Evolutionary conservation across 768 basidiomycete genomes (phyloP), one percentile per base, ranked within the genome.

Genomic region (Dioszegia crocea): DNA sequence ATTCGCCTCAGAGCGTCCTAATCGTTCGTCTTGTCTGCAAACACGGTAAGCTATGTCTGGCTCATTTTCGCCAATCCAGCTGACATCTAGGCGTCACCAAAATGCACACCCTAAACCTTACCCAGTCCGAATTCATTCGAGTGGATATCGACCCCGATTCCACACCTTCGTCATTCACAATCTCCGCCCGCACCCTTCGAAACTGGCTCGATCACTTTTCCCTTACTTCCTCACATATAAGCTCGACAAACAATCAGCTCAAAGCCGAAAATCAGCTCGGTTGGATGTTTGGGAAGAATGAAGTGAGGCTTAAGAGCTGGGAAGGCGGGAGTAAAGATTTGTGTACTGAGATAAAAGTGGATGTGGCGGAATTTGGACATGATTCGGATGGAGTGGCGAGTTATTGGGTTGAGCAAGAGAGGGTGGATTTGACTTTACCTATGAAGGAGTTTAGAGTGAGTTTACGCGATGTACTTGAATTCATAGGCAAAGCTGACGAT

Each of bases 361-460:
- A 66, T 44, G 46, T 56, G 21, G 60, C 56, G 16, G 74, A 75
- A 36, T 77, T 77, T 49, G 68, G 70, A 26, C 65, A 73, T 19
- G 75, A 77, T 56, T 50, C 49, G 44, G 56, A 73, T 2, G 56
- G 59, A 4, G 57, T 47, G 3, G 53, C 55, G 17, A 54, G 70
- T n/a, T 77, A 77, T 53, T 60, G 58, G 51, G 56, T 74, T 2
- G 56, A 61, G 9, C 61, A 59, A 4, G 57, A 61, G 17, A 46
- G 70, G 21, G 62, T 77, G 6, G 68, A 70, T 39, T 49, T 77
- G 54, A 74, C 72, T 3, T 59, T 77, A 52, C 76, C 76, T 11
- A 70, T 77, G 68, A 68, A 61, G 43, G 76, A 77, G 56, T 77
- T 77, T 53, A 64, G 70, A 47, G 76, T 77, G 60, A 63, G 75